Evolutionary conservation across 2,329 filamentous ascomycete species (phyloP).

Genomic region (Trichoderma polysporum): DNA sequence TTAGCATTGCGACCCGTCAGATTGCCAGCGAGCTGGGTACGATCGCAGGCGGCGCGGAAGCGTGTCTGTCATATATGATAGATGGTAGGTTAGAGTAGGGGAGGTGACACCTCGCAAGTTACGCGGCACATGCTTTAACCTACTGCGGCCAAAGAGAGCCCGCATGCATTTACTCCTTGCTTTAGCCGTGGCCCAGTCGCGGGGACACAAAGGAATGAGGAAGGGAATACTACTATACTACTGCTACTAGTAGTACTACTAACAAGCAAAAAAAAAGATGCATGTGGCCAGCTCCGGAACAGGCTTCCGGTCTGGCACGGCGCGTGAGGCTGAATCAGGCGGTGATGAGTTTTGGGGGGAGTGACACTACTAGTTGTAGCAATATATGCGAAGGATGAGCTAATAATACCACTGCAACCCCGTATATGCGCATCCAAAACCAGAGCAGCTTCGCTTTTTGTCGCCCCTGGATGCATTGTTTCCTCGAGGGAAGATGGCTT

Average conservation of each 20-base stretch:
- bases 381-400: neutral
- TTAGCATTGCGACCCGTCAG: slow-evolving; percentile 1
- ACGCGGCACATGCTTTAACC: neutral
- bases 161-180: neutral
- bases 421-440: neutral
- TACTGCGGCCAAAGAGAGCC: neutral
- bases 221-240: neutral
- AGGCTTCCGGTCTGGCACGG: neutral
- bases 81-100: neutral
- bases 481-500: slow-evolving; percentile 26
- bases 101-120: neutral
- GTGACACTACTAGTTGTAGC: neutral
- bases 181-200: neutral
- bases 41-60: slow-evolving; percentile 12
- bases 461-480: slow-evolving; percentile 21
- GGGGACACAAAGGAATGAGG: neutral
- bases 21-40: slow-evolving; percentile 14
- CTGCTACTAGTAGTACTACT: no score
- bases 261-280: neutral
- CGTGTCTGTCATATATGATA: slow-evolving; percentile 17
- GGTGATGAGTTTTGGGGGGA: neutral
- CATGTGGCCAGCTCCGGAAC: neutral
- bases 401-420: neutral
- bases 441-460: neutral
- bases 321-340: slow-evolving; percentile 12